These are phyloP conservation scores for Chrysoporthe puriensis DNA, from an alignment of 2,329 filamentous ascomycete species.

Conservation along the genomic window DNA sequence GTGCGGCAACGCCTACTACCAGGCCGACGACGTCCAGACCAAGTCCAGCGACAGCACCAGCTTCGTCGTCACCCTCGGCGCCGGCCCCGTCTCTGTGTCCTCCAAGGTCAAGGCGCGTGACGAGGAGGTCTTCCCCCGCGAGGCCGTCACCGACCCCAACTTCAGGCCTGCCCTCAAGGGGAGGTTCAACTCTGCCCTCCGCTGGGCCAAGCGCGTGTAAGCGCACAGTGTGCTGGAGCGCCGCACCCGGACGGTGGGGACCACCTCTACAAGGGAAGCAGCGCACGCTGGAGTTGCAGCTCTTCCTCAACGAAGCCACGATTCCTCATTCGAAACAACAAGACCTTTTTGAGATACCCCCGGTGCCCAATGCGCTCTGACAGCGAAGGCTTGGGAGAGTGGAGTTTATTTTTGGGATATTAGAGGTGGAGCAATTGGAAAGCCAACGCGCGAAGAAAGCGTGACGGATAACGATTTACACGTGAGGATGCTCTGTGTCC, in stretches of 20 bases:
- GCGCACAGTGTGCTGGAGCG: neutral
- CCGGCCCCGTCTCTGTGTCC: conserved; percentile 35
- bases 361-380: conserved; percentile 18
- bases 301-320: conserved; percentile 27
- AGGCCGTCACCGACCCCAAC: conserved; percentile 25
- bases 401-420: conserved; percentile 21
- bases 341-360: conserved; percentile 22
- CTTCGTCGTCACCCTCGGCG: conserved; percentile 56
- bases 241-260: too few relatives aligned
- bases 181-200: conserved; percentile 14
- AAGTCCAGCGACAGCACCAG: conserved; percentile 52
- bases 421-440: neutral
- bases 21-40: conserved; percentile 59
- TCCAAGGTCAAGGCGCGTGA: conserved; percentile 20
- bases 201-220: conserved; percentile 15
- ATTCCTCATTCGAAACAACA: conserved; percentile 19
- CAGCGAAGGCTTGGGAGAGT: conserved; percentile 22
- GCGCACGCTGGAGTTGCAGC: conserved; percentile 29
- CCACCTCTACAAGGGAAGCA: conserved; percentile 5
- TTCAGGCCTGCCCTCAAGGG: conserved; percentile 22
- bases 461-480: conserved; percentile 25
- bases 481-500: conserved; percentile 7
- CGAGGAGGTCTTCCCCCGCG: conserved; percentile 25
- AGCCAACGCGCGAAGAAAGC: conserved; percentile 3
- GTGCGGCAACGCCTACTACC: conserved; percentile 56